A percentile compares a stretch with the other conserved stretches of the same genome.
Evolutionary conservation across 1,284 basidiomycete species (phyloP).

Genomic region (Papiliotrema laurentii): DNA sequence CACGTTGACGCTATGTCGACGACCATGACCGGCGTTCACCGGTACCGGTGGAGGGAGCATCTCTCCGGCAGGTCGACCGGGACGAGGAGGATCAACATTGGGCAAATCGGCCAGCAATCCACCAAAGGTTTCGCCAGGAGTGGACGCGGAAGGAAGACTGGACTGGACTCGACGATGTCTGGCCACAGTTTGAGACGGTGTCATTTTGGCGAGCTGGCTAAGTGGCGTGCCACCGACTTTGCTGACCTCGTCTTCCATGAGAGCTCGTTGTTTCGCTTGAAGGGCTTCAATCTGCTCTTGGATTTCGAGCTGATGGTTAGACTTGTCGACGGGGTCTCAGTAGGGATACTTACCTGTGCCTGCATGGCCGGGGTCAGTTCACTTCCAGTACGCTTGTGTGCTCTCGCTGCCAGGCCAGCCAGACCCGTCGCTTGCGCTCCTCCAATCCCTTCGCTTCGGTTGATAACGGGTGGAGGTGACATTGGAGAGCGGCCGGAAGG

Average conservation of each 20-base stretch:
- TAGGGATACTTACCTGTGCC: slow-evolving; percentile 63
- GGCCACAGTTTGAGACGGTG: slow-evolving; percentile 37
- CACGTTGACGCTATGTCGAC: slow-evolving; percentile 92
- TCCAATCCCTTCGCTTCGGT: slow-evolving; percentile 36
- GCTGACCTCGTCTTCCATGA: slow-evolving; percentile 81
- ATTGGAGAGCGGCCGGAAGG: slow-evolving; percentile 8
- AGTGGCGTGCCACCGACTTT: slow-evolving; percentile 62
- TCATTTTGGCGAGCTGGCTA: slow-evolving; percentile 30
- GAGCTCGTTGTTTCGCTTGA: slow-evolving; percentile 80
- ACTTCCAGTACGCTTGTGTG: slow-evolving; percentile 54
- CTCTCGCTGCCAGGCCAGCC: slow-evolving; percentile 46
- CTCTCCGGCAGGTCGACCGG: slow-evolving; percentile 19
- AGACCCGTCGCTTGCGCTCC: slow-evolving; percentile 41
- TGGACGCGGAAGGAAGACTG: slow-evolving; percentile 49
- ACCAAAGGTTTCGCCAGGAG: slow-evolving; percentile 21
- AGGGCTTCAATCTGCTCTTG: slow-evolving; percentile 86
- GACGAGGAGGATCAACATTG: background rate
- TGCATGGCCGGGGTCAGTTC: slow-evolving; percentile 70
- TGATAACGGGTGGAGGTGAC: slow-evolving; percentile 26
- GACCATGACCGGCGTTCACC: slow-evolving; percentile 66
- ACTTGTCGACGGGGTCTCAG: background rate
- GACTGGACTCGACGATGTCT: slow-evolving; percentile 87
- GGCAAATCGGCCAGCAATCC: background rate
- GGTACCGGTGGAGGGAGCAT: slow-evolving; percentile 25
- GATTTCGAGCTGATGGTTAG: slow-evolving; percentile 64